A percentile compares a stretch with the other conserved stretches of the same genome.
Evolutionary conservation across 1,139 yeast genomes (phyloP).

Genomic region (Pichia sp.): DNA sequence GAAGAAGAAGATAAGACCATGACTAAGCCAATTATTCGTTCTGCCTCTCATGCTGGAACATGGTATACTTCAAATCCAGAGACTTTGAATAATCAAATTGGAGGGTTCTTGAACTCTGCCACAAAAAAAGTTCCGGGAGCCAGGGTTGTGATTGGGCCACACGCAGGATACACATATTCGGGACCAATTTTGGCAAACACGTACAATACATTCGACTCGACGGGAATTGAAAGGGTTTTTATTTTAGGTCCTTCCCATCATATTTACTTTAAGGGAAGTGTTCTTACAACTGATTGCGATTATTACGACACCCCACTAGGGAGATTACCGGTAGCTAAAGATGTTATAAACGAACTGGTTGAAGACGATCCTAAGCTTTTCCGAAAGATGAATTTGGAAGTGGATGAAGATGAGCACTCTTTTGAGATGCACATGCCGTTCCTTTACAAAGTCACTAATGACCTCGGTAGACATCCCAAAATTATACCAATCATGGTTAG

Average conservation of each 20-base stretch:
- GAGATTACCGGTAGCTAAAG: conserved; percentile 58
- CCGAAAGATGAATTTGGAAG: conserved; percentile 50
- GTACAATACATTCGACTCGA: conserved; percentile 65
- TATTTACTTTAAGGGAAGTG: conserved; percentile 65
- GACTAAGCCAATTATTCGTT: conserved; percentile 19
- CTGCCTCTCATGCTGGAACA: conserved; percentile 81
- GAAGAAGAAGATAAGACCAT: background rate
- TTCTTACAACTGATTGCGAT: conserved; percentile 51
- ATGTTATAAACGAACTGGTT: conserved; percentile 37
- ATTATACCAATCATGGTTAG: conserved; percentile 84
- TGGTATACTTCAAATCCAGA: conserved; percentile 65
- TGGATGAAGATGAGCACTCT: conserved; percentile 86
- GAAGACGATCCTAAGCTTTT: conserved; percentile 38
- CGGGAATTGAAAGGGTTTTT: conserved; percentile 58
- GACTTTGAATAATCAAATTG: conserved; percentile 48
- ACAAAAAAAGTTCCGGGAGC: conserved; percentile 44
- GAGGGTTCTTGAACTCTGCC: conserved; percentile 31
- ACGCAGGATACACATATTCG: conserved; percentile 88
- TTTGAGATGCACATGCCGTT: conserved; percentile 94
- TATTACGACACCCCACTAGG: conserved; percentile 83
- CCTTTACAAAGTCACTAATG: conserved; percentile 45
- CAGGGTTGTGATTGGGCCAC: conserved; percentile 60
- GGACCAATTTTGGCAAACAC: conserved; percentile 78
- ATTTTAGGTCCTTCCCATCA: conserved; percentile 94
- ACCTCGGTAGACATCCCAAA: conserved; percentile 39